Evolutionary conservation across 441 rosid genomes (phyloP), one percentile per base, ranked within the genome.

Genomic region (Manihot esculenta): DNA sequence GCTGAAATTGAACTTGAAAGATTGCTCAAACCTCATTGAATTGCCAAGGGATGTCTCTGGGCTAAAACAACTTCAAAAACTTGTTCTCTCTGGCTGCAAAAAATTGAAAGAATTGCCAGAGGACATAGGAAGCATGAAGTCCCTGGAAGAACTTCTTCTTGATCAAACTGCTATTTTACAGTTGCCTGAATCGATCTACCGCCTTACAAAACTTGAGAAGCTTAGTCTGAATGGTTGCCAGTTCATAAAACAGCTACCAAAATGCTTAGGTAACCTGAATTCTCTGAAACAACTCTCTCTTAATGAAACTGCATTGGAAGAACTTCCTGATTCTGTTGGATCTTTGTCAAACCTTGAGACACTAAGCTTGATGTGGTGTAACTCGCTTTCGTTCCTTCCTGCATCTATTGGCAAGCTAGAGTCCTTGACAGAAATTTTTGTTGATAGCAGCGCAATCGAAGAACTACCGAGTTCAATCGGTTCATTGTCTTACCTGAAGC

Each of bases 1-100:
- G 45, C 69, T 64, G n/a, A 82, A 82, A 44, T 77, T 90, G 76
- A 84, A 87, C 71, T 38, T 88, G 64, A 71, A 73, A 54, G 62
- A 66, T 21, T 91, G 97, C 75, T 6, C 66, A 54, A 74, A 44
- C 20, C 88, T 91, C 33, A 10, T 70, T 62, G 72, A 83, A 64
- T 76, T 91, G 64, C 89, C 86, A 18, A 71, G 62, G 55, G 86
- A 86, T 71, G 82, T 86, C 60, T 82, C 87, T 15, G 89, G 87
- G 58, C 75, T 89, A 68, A 73, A 74, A 67, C 8, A 0, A 71
- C 93, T 91, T 69, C 42, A 85, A 74, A 84, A 63, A 17, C 86
- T 91, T 67, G 13, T 74, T 73, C 91, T 91, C 20, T 85, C 82
- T 24, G 77, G 76, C 47, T 91, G 93, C 74, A 64, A 49, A 69